Evolutionary conservation across 345 rosid species (phyloP).

Genomic region (Citrus sinensis): DVS_A1.0 CM039164.1:18667501-18668000

Average conservation of each 20-base stretch:
- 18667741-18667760: slow-evolving; percentile 30
- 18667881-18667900: slow-evolving; percentile 31
- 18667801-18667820: slow-evolving; percentile 16
- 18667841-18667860: background rate
- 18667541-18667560: background rate
- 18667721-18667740: slow-evolving; percentile 22
- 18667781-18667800: slow-evolving; percentile 32
- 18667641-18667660: slow-evolving; percentile 28
- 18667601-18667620: slow-evolving; percentile 4
- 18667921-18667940: slow-evolving; percentile 29
- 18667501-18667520: too few species aligned
- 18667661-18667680: slow-evolving; percentile 36
- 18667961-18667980: slow-evolving; percentile 37
- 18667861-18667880: slow-evolving; percentile 13
- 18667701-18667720: slow-evolving; percentile 29
- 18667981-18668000: slow-evolving; percentile 53
- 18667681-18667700: slow-evolving; percentile 30
- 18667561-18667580: too few species aligned
- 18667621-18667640: slow-evolving; percentile 37
- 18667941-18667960: slow-evolving; percentile 28
- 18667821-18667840: slow-evolving; percentile 6
- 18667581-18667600: too few species aligned
- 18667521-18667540: slow-evolving; percentile 14
- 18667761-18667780: slow-evolving; percentile 24
- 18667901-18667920: slow-evolving; percentile 46